These are phyloP conservation scores for Athelia sp. DNA, from an alignment of 1,284 basidiomycete genomes.

Conservation along the genomic window DNA sequence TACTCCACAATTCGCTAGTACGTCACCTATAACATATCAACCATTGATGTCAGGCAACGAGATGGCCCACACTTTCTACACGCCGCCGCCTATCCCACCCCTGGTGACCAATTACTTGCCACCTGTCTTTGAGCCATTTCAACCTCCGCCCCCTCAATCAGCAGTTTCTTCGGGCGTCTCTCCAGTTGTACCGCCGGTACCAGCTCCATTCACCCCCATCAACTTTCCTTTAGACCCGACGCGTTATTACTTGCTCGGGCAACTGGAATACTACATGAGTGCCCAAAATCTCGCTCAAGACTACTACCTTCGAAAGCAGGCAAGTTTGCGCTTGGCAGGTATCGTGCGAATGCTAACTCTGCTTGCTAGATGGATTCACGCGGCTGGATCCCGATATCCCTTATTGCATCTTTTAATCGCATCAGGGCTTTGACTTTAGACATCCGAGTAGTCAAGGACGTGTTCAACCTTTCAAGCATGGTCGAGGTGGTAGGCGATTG, in stretches of 20 bases:
- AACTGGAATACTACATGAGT: conserved; percentile 88
- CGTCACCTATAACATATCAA: conserved; percentile 30
- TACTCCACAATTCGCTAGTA: conserved; percentile 29
- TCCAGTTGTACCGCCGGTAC: conserved; percentile 34
- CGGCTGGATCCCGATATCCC: conserved; percentile 81
- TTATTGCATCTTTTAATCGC: conserved; percentile 86
- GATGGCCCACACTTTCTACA: conserved; percentile 18
- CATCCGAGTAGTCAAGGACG: conserved; percentile 62
- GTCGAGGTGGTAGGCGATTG: conserved; percentile 71
- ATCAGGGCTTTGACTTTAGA: conserved; percentile 70
- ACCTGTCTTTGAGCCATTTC: conserved; percentile 12
- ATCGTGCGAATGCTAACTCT: conserved; percentile 5
- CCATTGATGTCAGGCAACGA: conserved; percentile 17
- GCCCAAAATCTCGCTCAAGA: conserved; percentile 83
- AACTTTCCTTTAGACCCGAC: conserved; percentile 61
- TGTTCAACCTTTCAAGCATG: conserved; percentile 60
- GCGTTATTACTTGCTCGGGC: conserved; percentile 66
- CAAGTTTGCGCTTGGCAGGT: conserved; percentile 26
- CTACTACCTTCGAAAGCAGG: conserved; percentile 73
- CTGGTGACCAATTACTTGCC: conserved; percentile 17
- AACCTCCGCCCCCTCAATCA: conserved; percentile 20
- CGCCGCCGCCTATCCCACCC: conserved; percentile 13
- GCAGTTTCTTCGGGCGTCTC: conserved; percentile 8
- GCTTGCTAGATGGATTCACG: conserved; percentile 75
- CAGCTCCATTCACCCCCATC: conserved; percentile 52